Evolutionary conservation across 257 asterid genomes (phyloP), one percentile per base, ranked within the genome.

Genomic region (Scutellaria baicalensis): DNA sequence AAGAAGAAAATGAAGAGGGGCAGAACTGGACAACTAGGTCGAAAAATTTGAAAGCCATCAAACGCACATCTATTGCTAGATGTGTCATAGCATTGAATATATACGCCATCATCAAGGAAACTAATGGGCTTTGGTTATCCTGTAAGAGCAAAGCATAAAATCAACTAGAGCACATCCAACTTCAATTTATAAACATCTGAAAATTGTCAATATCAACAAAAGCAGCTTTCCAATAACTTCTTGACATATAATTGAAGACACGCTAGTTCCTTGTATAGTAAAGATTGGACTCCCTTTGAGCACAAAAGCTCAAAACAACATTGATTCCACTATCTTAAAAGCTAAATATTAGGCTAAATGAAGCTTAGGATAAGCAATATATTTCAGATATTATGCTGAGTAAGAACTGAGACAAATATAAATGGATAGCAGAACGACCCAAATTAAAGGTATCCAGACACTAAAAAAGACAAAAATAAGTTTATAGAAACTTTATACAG

Each of bases 31-130:
- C 82, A 69, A 88, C 74, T 52, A 93, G 96, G 80, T 93, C 99
- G 44, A 78, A 70, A 83, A 87, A 84, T 77, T 84, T 88, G 86
- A 91, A 89, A 59, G 97, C 95, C 95, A 82, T 86, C 85, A 93
- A 72, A 14, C 96, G 96, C 73, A 91, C 96, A 56, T 91, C 99
- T 39, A 82, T 70, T 66, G 87, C 83, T 80, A 89, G 77, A 77
- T 89, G 87, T 9, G 96, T 87, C 97, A 93, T 89, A 51, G 96
- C 96, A 82, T 76, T 85, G 79, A 91, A 91, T 50, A 86, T 82
- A 75, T 91, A 89, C 40, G 91, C 80, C 95, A 91, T 88, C 90
- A 91, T 75, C 86, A 89, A 73, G 74, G 97, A 84, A 66, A 91
- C 85, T 11, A 87, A 48, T 61, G 88, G 90, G 31, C 88, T 91